Percentiles rank a stretch among this genome's conserved stretches.
phyloP scores from a whole-genome alignment of 176 grass and related monocot species.

The Neostapfia colusana region DNA sequence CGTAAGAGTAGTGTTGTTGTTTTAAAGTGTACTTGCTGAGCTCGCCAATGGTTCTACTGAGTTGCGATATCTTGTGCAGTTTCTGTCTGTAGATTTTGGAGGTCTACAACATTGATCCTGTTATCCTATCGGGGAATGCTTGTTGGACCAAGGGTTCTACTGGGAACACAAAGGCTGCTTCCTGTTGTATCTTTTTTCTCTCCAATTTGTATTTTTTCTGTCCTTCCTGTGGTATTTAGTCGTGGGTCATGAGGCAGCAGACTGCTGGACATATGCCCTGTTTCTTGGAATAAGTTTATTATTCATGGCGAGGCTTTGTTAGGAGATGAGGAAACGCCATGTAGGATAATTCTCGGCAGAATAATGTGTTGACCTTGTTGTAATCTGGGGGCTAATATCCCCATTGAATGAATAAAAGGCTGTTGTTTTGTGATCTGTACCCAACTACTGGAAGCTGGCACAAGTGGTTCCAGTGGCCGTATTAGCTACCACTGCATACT shows the following conservation, averaged over 20 bases:
- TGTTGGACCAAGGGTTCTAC: neutral
- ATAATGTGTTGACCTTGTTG: neutral
- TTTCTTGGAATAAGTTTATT: slow-evolving; percentile 24
- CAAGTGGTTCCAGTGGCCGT: neutral
- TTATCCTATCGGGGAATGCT: neutral
- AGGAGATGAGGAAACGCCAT: neutral
- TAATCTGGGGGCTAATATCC: neutral
- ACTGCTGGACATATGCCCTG: neutral
- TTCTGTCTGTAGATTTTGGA: slow-evolving; percentile 1
- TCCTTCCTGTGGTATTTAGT: neutral
- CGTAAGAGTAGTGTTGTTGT: no score
- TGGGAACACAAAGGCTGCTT: neutral
- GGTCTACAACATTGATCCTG: neutral
- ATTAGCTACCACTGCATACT: neutral
- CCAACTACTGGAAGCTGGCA: neutral
- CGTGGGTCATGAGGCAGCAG: neutral
- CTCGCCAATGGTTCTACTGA: neutral
- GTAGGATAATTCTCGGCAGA: neutral
- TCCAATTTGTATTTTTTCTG: neutral
- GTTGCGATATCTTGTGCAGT: neutral
- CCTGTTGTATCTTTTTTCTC: neutral
- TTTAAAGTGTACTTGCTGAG: no score
- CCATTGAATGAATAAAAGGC: slow-evolving; percentile 24
- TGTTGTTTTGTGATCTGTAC: neutral
- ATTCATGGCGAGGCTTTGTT: neutral